phyloP scores from a whole-genome alignment of 768 basidiomycete species.

The Lactarius hatsudake region DNA sequence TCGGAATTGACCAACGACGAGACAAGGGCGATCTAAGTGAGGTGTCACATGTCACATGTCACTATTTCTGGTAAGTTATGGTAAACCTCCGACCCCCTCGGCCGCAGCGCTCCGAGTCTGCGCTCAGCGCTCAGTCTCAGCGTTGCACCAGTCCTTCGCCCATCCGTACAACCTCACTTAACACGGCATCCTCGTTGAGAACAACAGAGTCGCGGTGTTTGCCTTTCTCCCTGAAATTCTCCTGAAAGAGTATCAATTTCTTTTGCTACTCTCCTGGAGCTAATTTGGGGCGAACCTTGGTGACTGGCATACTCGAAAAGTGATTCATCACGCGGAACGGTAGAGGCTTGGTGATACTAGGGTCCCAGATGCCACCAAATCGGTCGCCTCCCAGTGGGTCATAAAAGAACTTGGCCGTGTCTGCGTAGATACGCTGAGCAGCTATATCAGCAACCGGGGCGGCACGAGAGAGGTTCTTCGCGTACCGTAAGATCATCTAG shows the following conservation, averaged over 20 bases:
- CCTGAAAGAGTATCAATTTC: conserved; percentile 7
- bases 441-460: not conserved
- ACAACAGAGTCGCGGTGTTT: conserved; percentile 58
- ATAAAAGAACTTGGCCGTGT: conserved; percentile 80
- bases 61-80: not conserved
- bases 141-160: conserved; percentile 63
- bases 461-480: conserved; percentile 4
- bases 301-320: conserved; percentile 64
- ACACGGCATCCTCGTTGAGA: conserved; percentile 63
- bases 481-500: conserved; percentile 71
- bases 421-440: conserved; percentile 62
- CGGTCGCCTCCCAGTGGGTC: conserved; percentile 76
- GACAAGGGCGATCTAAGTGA: not conserved
- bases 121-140: conserved; percentile 5
- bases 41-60: not conserved
- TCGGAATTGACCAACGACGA: not conserved
- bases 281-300: conserved; percentile 33
- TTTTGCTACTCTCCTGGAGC: not conserved
- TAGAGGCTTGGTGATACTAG: conserved; percentile 54
- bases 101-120: not conserved
- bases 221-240: conserved; percentile 32
- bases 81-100: not conserved
- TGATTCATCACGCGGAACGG: conserved; percentile 81
- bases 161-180: conserved; percentile 74
- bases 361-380: conserved; percentile 88